Evolutionary conservation across 345 rosid species (phyloP).

Genomic region (Eucalyptus tenuipes): DNA sequence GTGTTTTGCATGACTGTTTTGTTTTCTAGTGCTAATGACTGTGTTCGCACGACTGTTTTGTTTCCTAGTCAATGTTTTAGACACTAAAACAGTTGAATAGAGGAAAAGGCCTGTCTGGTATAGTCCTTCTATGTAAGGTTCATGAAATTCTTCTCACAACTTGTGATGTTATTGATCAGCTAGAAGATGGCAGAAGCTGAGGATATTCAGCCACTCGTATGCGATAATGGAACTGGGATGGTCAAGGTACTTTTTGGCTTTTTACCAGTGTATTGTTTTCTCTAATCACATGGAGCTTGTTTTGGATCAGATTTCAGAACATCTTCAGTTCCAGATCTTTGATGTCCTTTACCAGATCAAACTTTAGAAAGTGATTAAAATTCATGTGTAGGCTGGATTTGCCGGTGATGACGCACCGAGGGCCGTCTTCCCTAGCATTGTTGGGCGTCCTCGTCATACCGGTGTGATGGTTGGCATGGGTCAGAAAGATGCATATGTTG

Average conservation of each 20-base stretch:
- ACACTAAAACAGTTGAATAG: not conserved
- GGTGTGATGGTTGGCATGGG: slow-evolving; percentile 81
- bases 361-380: not conserved
- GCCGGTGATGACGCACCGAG: slow-evolving; percentile 69
- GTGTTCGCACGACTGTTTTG: not conserved
- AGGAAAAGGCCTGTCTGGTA: not conserved
- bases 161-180: not conserved
- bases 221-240: slow-evolving; percentile 46
- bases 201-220: slow-evolving; percentile 35
- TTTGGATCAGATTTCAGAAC: not conserved
- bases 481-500: slow-evolving; percentile 63
- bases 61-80: not conserved
- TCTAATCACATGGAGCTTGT: not conserved
- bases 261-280: not conserved
- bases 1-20: not conserved
- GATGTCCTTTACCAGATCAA: not conserved
- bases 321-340: not conserved
- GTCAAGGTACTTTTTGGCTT: slow-evolving; percentile 17
- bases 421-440: slow-evolving; percentile 65
- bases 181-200: slow-evolving; percentile 19
- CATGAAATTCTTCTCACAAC: not conserved
- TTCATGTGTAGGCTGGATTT: slow-evolving; percentile 40
- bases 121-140: not conserved
- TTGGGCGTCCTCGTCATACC: slow-evolving; percentile 59
- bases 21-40: not conserved